These are phyloP conservation scores for Cylindrotheca fusiformis DNA, from an alignment of 108 stramenopile species.

Conservation along the genomic window DNA sequence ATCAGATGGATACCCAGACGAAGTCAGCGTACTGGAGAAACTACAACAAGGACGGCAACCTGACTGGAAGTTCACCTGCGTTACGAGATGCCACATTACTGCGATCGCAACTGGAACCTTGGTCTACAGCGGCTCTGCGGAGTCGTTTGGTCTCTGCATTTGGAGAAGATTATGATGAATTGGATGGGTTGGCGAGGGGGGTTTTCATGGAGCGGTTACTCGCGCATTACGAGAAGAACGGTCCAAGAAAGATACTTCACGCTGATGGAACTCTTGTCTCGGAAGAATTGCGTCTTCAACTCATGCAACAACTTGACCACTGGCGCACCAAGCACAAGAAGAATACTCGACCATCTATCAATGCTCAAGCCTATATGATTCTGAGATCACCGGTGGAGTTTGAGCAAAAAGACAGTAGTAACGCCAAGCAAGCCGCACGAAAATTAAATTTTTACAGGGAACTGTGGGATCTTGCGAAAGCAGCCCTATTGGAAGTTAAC, in stretches of 20 bases:
- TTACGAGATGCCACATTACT: conserved; percentile 48
- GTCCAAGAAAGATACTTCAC: conserved; percentile 11
- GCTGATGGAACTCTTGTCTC: conserved; percentile 18
- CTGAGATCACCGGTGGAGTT: conserved; percentile 11
- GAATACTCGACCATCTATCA: conserved; percentile 54
- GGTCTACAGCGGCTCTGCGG: conserved; percentile 44
- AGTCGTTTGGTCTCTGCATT: conserved; percentile 49
- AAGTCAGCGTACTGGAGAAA: not conserved
- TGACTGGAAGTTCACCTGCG: not conserved
- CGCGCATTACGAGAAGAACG: conserved; percentile 26
- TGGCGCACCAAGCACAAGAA: conserved; percentile 28
- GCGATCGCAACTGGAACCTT: conserved; percentile 63
- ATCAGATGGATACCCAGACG: not conserved
- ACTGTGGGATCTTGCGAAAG: conserved; percentile 51
- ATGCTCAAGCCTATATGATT: conserved; percentile 63
- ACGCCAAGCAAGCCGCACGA: not conserved
- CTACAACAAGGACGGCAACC: not conserved
- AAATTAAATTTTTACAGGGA: conserved; percentile 43
- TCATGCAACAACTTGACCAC: conserved; percentile 31
- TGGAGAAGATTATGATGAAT: conserved; percentile 30
- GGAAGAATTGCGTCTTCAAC: conserved; percentile 15
- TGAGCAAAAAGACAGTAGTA: not conserved
- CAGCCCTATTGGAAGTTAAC: conserved; percentile 46
- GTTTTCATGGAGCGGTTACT: conserved; percentile 46
- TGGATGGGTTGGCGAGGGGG: conserved; percentile 27